These are phyloP conservation scores for Colletotrichum trifolii DNA, from an alignment of 2,329 filamentous ascomycete genomes.

Conservation along the genomic window DNA sequence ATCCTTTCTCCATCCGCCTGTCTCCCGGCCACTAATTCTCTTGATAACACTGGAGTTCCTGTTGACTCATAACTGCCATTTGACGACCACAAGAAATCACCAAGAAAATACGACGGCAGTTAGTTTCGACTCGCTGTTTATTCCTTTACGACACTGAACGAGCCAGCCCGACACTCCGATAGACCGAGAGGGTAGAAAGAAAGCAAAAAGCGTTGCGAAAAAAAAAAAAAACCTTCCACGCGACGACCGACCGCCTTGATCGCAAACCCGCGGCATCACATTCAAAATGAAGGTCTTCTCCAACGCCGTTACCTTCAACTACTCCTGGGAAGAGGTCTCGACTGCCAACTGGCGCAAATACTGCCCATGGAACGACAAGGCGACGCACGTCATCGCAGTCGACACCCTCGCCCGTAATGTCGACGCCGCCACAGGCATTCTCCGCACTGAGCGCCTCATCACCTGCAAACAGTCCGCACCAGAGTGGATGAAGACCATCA, in stretches of 20 bases:
- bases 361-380: slow-evolving; percentile 98
- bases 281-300: slow-evolving; percentile 92
- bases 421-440: slow-evolving; percentile 67
- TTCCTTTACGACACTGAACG: slow-evolving; percentile 5
- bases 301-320: slow-evolving; percentile 89
- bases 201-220: not conserved
- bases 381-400: slow-evolving; percentile 94
- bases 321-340: slow-evolving; percentile 98
- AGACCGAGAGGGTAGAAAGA: not conserved
- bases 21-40: not conserved
- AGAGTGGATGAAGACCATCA: slow-evolving; percentile 82
- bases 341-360: slow-evolving; percentile 99
- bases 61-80: slow-evolving; percentile 20
- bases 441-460: slow-evolving; percentile 71
- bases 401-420: slow-evolving; percentile 84
- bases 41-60: not conserved
- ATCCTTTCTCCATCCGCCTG: slow-evolving; percentile 31
- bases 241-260: not conserved
- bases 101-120: slow-evolving; percentile 3
- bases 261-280: not conserved
- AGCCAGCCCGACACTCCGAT: slow-evolving; percentile 7
- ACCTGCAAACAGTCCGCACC: slow-evolving; percentile 74
- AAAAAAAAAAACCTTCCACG: not conserved
- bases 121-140: not conserved
- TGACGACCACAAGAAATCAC: slow-evolving; percentile 13